These are phyloP conservation scores for Acephala macrosclerotiorum DNA, from an alignment of 2,329 filamentous ascomycete species.

Conservation along the genomic window DNA sequence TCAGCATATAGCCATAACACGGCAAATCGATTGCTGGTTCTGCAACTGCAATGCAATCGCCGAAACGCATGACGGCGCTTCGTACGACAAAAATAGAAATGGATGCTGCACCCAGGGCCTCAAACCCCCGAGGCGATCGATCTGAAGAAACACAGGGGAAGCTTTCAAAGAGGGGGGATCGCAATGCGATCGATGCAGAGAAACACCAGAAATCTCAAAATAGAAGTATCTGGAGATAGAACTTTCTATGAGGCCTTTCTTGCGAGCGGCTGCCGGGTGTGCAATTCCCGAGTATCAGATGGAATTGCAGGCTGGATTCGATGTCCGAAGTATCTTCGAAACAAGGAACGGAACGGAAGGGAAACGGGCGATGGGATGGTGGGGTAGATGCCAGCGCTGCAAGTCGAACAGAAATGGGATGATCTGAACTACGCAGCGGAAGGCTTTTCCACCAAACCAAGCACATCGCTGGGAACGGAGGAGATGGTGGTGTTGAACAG, in stretches of 20 bases:
- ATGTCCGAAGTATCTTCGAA: too few relatives aligned
- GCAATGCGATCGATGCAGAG: slow-evolving; percentile 32
- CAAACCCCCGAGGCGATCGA: slow-evolving; percentile 33
- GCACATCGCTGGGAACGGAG: slow-evolving; percentile 15
- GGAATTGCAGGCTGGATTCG: slow-evolving; percentile 22
- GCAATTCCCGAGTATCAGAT: slow-evolving; percentile 33
- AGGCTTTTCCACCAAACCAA: slow-evolving; percentile 8
- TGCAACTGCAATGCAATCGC: slow-evolving; percentile 32
- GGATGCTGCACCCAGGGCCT: slow-evolving; percentile 8
- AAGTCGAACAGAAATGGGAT: slow-evolving; percentile 33
- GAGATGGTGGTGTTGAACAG: slow-evolving; percentile 14
- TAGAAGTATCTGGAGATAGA: slow-evolving; percentile 19
- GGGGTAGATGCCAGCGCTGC: slow-evolving; percentile 31
- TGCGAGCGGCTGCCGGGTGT: slow-evolving; percentile 21
- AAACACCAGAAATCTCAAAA: slow-evolving; percentile 27
- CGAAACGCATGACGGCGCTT: slow-evolving; percentile 36
- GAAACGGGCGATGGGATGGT: slow-evolving; percentile 16
- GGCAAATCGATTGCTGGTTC: slow-evolving; percentile 11
- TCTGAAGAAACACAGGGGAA: slow-evolving; percentile 27
- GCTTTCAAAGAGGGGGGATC: slow-evolving; percentile 26
- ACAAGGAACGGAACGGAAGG: background rate
- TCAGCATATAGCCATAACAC: slow-evolving; percentile 32
- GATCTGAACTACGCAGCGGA: slow-evolving; percentile 25
- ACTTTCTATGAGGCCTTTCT: slow-evolving; percentile 20
- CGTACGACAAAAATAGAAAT: slow-evolving; percentile 36